phyloP scores from a whole-genome alignment of 208 protist genomes.

The Leishmania tropica region DNA sequence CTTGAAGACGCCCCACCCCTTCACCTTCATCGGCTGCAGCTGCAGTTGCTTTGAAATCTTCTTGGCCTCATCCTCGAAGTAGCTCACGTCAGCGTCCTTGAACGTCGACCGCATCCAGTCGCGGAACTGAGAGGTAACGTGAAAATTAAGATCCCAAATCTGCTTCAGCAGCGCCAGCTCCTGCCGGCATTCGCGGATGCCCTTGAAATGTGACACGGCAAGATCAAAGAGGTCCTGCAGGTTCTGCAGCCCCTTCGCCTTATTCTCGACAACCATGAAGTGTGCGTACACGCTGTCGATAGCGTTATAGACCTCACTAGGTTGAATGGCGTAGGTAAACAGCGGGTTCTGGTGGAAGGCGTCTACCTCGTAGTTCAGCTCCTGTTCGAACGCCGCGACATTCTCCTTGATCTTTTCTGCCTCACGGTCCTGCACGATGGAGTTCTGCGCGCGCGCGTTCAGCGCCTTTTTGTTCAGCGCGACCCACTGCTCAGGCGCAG shows the following conservation, averaged over 20 bases:
- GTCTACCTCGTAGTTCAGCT: conserved; percentile 72
- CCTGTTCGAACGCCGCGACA: conserved; percentile 76
- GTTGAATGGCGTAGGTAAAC: conserved; percentile 88
- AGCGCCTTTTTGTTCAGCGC: conserved; percentile 93
- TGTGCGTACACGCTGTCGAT: conserved; percentile 83
- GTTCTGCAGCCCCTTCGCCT: conserved; percentile 90
- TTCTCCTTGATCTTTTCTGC: conserved; percentile 93
- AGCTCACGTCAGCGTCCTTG: conserved; percentile 91
- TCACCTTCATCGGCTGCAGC: conserved; percentile 94
- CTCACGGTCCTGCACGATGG: conserved; percentile 92
- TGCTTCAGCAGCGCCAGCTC: conserved; percentile 93
- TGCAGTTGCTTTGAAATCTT: conserved; percentile 94
- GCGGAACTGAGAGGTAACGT: conserved; percentile 92
- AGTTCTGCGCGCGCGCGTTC: conserved; percentile 93
- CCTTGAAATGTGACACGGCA: conserved; percentile 91
- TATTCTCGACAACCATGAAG: conserved; percentile 85
- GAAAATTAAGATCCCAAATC: conserved; percentile 94
- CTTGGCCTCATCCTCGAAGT: conserved; percentile 95
- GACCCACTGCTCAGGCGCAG: conserved; percentile 92
- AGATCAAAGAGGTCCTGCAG: conserved; percentile 96
- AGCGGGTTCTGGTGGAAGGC: conserved; percentile 84
- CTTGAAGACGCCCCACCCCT: conserved; percentile 93
- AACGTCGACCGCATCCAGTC: conserved; percentile 95
- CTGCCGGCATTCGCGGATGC: conserved; percentile 91
- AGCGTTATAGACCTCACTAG: conserved; percentile 78